Percentiles rank a stretch among this genome's conserved stretches.
phyloP scores from a whole-genome alignment of 257 asterid genomes.

The Schizonepeta tenuifolia region DNA sequence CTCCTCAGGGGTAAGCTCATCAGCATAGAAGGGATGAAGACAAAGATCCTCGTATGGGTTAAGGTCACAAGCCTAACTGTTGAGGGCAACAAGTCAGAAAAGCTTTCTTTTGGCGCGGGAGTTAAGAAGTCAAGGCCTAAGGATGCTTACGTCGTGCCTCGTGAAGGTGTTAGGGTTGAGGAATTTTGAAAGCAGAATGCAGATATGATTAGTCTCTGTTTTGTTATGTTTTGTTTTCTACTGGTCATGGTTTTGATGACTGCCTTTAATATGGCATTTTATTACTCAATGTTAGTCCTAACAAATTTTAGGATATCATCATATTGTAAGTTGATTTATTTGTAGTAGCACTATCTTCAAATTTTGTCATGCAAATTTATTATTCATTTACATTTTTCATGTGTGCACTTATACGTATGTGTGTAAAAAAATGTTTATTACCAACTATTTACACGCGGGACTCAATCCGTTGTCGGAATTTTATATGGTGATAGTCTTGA shows the following conservation, averaged over 20 bases:
- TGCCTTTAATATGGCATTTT: not conserved
- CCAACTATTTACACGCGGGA: too few relatives aligned
- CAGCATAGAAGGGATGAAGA: constrained; percentile 83
- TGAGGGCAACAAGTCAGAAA: constrained; percentile 70
- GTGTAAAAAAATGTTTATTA: too few relatives aligned
- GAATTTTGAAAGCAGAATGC: constrained; percentile 53
- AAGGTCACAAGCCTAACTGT: constrained; percentile 65
- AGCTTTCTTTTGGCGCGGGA: constrained; percentile 78
- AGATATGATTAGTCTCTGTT: not conserved
- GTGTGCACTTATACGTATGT: too few relatives aligned
- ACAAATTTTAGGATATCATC: not conserved
- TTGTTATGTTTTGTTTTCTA: constrained; percentile 6
- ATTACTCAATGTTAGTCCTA: not conserved
- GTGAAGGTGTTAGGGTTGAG: constrained; percentile 55
- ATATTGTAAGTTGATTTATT: not conserved
- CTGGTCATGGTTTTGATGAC: not conserved
- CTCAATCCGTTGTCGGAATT: too few relatives aligned
- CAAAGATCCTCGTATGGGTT: constrained; percentile 77
- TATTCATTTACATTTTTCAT: not conserved
- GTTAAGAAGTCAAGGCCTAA: constrained; percentile 70
- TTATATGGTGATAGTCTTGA: too few relatives aligned
- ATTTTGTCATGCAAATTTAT: not conserved
- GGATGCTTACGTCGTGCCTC: constrained; percentile 66
- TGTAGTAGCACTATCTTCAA: not conserved
- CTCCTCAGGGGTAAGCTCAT: constrained; percentile 74